Percentiles rank a stretch among this genome's conserved stretches.
Conservation (phyloP, 2,329 filamentous ascomycete genomes). For the Coniochaeta hoffmannii region DNA sequence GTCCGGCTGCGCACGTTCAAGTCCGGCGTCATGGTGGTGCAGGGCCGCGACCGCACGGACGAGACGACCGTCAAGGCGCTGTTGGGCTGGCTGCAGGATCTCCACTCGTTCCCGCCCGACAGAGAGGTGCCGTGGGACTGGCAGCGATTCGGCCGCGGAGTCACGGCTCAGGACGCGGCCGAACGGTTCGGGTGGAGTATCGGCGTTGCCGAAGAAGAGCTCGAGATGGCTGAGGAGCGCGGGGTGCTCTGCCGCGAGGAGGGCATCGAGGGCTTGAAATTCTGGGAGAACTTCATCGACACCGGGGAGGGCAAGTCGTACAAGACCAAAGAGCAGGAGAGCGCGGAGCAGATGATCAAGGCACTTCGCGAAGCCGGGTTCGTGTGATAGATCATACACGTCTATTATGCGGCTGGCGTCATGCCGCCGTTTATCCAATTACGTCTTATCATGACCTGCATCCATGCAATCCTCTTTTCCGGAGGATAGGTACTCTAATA, state of each 20-base stretch:
- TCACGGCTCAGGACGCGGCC: conserved; percentile 84
- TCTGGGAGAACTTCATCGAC: conserved; percentile 77
- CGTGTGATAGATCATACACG: conserved; percentile 16
- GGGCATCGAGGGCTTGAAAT: conserved; percentile 80
- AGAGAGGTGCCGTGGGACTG: conserved; percentile 68
- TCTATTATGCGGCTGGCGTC: not conserved
- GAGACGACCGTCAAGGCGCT: conserved; percentile 78
- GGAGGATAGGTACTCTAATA: no score
- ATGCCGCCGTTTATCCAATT: conserved; percentile 1
- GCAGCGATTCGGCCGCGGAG: conserved; percentile 69
- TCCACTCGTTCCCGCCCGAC: conserved; percentile 59
- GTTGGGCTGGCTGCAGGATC: conserved; percentile 66
- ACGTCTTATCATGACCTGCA: no score
- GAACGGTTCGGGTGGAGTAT: conserved; percentile 95
- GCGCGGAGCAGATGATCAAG: conserved; percentile 33
- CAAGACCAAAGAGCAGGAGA: conserved; percentile 22
- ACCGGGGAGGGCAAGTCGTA: conserved; percentile 29
- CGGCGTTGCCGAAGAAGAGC: conserved; percentile 87
- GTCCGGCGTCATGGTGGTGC: conserved; percentile 90
- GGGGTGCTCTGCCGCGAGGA: conserved; percentile 87
- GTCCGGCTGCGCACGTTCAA: conserved; percentile 84
- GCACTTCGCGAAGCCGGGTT: conserved; percentile 36
- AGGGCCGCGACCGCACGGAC: conserved; percentile 80
- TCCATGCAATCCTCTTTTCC: no score
- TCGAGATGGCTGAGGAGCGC: conserved; percentile 93